Evolutionary conservation across 805 yeast species (phyloP).

Genomic region (Ogataea chonburiensis): DNA sequence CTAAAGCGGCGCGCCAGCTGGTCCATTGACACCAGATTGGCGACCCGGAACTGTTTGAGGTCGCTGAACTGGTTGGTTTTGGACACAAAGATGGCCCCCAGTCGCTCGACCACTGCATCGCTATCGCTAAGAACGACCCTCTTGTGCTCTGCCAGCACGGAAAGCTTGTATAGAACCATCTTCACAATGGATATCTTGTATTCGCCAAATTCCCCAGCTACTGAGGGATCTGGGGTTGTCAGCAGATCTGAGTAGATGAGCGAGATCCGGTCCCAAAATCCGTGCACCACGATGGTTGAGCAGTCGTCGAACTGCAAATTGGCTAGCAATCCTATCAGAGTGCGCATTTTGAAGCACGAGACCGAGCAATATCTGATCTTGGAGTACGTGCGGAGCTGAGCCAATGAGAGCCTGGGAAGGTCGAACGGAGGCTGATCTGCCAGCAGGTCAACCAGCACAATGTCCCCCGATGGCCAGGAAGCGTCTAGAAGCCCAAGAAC

Average conservation of each 20-base stretch:
- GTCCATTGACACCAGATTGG: constrained; percentile 17
- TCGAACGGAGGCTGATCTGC: constrained; percentile 3
- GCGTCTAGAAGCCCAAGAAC: not conserved
- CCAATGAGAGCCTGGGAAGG: constrained; percentile 9
- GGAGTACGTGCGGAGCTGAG: constrained; percentile 8
- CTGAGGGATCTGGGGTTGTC: constrained; percentile 7
- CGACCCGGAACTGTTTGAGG: constrained; percentile 14
- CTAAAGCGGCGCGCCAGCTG: constrained; percentile 7
- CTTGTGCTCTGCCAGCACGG: constrained; percentile 11
- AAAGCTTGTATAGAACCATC: constrained; percentile 18
- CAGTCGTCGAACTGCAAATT: constrained; percentile 11
- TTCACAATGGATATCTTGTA: constrained; percentile 18
- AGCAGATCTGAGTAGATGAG: constrained; percentile 24
- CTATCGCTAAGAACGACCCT: constrained; percentile 25
- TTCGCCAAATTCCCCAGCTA: constrained; percentile 7
- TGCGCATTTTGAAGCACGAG: constrained; percentile 2
- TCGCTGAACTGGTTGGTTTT: constrained; percentile 16
- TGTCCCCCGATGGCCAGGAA: not conserved
- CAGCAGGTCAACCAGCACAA: constrained; percentile 9
- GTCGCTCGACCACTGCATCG: constrained; percentile 17
- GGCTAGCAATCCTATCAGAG: constrained; percentile 12
- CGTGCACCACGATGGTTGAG: constrained; percentile 22
- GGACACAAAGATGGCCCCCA: constrained; percentile 21
- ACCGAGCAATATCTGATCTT: constrained; percentile 10
- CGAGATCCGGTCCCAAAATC: constrained; percentile 26